Conservation (phyloP, 805 yeast genomes). For the Yarrowia osloensis region DNA sequence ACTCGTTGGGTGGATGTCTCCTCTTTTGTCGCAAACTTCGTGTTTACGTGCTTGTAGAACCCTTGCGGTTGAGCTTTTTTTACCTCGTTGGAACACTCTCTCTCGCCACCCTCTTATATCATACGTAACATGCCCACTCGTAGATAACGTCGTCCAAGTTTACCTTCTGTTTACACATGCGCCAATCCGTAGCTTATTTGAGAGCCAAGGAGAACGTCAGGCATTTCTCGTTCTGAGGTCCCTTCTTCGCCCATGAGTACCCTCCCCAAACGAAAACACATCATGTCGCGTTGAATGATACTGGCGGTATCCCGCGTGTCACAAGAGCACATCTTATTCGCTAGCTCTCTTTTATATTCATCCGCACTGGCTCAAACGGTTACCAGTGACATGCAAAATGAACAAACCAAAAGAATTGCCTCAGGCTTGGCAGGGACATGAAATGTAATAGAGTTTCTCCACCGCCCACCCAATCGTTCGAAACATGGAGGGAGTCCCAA, state of each 20-base stretch:
- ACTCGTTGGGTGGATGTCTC: background rate
- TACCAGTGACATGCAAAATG: background rate
- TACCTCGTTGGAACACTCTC: background rate
- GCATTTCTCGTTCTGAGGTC: background rate
- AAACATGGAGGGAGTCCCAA: background rate
- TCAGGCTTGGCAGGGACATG: conserved; percentile 30
- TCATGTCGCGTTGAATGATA: background rate
- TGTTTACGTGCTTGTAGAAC: background rate
- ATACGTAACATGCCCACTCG: conserved; percentile 5
- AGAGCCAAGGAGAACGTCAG: background rate
- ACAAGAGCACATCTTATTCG: background rate
- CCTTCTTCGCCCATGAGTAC: too few species aligned
- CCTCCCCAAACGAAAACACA: too few species aligned
- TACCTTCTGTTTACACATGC: conserved; percentile 23
- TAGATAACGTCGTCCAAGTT: background rate
- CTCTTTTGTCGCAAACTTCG: background rate
- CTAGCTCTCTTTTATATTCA: background rate
- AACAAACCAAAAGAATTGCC: conserved; percentile 14
- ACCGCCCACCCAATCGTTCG: conserved; percentile 27
- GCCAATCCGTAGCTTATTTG: conserved; percentile 13
- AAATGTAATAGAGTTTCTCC: conserved; percentile 5
- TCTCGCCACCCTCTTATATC: conserved; percentile 9
- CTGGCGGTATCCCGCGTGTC: background rate
- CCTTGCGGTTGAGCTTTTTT: conserved; percentile 23
- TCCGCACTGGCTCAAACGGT: conserved; percentile 2